Base-by-base conservation (phyloP, 1,139 yeast genomes). In the Kurtzmaniella quercitrusa region DNA sequence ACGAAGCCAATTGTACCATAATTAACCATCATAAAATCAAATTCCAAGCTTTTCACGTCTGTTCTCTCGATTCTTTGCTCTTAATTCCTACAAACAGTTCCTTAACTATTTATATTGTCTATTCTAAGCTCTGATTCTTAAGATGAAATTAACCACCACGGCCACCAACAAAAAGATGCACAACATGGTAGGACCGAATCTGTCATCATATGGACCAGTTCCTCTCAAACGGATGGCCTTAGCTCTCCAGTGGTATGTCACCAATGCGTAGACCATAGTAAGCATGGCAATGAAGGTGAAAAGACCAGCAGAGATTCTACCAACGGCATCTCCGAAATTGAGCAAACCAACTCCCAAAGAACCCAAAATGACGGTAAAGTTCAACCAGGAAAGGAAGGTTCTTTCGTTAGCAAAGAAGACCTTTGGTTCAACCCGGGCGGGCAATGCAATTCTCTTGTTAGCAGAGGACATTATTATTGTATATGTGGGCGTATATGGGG, bases 201-300 rank as follows among this genome's bases (percentile, higher is more conserved):
- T 80, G 66, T 93, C 99, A 60, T 93, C 99, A 62, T 93, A 93
- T 23, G 98, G 98, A 40, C 98, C 98, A 11, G 95, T 79, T 30
- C 98, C 98, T 66, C 98, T 84, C 68, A 93, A 79, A 65, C 99
- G 83, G 56, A 93, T 93, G 47, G 98, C 98, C 61, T 91, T 88
- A 3, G 98, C 98, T 73, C 99, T 88, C 98, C 98, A 94, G 66
- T 93, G 99, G 65, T 94, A 93, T 18, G 98, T 94, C 40, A 88
- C 77, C 49, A 93, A 77, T 5, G 99, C 98, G 59, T 93, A 93
- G 7, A 84, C 77, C 99, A 93, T 93, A 30, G 98, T 93, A 51
- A 88, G 88, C 98, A 93, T 91, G 52, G 98, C 96, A 50, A 84
- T 82, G 49, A 93, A 76, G 2, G 98, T 94, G 74, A 93, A 93